These are phyloP conservation scores for Priceomyces fermenticarens DNA, from an alignment of 805 yeast species.

Conservation along the genomic window DNA sequence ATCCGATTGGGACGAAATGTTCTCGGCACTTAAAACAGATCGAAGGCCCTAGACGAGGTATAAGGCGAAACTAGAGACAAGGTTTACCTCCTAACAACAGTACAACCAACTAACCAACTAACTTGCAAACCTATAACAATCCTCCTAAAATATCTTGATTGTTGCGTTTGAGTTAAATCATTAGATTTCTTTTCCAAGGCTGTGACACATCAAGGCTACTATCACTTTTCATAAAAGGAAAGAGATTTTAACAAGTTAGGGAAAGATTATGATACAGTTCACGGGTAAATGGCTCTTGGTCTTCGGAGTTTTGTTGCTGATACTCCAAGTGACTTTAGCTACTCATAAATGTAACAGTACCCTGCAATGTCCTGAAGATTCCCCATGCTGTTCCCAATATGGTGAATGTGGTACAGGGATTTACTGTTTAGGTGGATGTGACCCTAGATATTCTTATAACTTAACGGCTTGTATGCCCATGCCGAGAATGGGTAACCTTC, in stretches of 20 bases:
- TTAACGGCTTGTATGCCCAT: conserved; percentile 77
- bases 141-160: neutral
- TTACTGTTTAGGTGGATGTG: conserved; percentile 85
- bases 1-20: too few species aligned
- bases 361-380: conserved; percentile 63
- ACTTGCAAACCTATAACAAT: too few species aligned
- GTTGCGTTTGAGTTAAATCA: neutral
- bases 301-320: conserved; percentile 1
- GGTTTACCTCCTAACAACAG: too few species aligned
- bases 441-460: conserved; percentile 66
- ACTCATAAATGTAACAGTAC: conserved; percentile 48
- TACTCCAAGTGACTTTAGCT: conserved; percentile 7
- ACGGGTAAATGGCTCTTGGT: neutral
- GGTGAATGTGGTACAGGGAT: conserved; percentile 80
- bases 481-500: conserved; percentile 61
- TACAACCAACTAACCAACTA: too few species aligned
- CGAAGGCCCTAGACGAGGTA: neutral
- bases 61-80: neutral
- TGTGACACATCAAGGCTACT: conserved; percentile 2
- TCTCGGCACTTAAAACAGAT: neutral
- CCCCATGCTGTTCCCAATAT: conserved; percentile 84
- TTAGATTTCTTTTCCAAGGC: too few species aligned
- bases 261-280: too few species aligned
- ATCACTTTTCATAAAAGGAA: neutral
- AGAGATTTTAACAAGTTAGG: too few species aligned